Conservation (phyloP, 139 green algal species). For the Closterium sp. region DNA sequence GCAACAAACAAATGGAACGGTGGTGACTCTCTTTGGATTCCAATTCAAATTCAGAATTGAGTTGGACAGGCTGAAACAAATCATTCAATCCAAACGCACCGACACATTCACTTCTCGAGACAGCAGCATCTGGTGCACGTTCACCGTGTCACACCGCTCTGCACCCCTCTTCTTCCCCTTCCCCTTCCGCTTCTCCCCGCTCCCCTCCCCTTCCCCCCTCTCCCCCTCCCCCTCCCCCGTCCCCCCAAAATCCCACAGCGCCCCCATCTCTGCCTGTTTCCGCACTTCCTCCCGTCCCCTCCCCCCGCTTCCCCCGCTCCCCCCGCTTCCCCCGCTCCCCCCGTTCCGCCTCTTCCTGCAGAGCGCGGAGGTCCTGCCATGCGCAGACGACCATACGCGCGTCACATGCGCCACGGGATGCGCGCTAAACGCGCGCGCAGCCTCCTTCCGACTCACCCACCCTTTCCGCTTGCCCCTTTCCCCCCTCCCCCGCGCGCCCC, state of each 20-base stretch:
- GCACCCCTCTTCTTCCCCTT: background rate
- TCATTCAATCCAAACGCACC: no score
- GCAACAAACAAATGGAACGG: no score
- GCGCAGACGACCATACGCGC: background rate
- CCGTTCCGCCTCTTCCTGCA: background rate
- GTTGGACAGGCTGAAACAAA: no score
- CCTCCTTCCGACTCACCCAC: background rate
- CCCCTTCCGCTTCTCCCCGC: background rate
- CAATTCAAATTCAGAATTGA: no score
- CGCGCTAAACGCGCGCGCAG: background rate
- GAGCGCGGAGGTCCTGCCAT: background rate
- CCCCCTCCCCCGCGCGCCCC: no score
- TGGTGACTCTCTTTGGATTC: no score
- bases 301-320: background rate
- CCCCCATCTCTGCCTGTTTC: no score
- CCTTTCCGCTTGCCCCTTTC: background rate
- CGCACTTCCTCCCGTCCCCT: background rate
- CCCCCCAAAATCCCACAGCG: no score
- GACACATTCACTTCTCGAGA: background rate
- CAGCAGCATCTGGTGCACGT: background rate
- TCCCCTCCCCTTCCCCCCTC: background rate
- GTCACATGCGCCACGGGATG: background rate
- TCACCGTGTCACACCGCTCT: background rate
- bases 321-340: no score
- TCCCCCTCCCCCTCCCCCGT: background rate